phyloP scores from a whole-genome alignment of 345 rosid species.

The Xanthoceras sorbifolium region DNA sequence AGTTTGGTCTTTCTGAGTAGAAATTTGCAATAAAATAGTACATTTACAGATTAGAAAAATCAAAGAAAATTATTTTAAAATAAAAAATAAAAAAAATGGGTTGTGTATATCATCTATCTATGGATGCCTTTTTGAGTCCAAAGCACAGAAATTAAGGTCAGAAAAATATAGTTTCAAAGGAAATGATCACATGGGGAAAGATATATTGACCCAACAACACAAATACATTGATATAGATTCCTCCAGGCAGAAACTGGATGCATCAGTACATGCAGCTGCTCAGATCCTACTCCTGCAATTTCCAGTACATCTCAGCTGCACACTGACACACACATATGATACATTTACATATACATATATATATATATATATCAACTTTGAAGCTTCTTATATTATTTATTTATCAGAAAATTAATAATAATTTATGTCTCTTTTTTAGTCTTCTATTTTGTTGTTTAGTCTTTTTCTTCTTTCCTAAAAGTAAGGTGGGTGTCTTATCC shows the following conservation, averaged over 20 bases:
- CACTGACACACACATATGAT: not conserved
- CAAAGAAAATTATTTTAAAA: not conserved
- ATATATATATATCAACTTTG: not conserved
- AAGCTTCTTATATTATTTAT: not conserved
- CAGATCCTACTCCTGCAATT: slow-evolving; percentile 19
- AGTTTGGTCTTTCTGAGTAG: not conserved
- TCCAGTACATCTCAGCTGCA: slow-evolving; percentile 16
- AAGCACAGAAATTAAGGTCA: slow-evolving; percentile 14
- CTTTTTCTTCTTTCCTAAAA: not conserved
- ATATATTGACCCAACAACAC: slow-evolving; percentile 8
- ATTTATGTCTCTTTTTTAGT: not conserved
- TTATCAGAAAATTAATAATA: not conserved
- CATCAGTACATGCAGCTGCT: slow-evolving; percentile 10
- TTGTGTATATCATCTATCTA: not conserved
- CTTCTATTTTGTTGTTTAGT: slow-evolving; percentile 18
- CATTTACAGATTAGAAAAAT: not conserved
- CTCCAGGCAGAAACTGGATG: slow-evolving; percentile 27
- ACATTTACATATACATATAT: too few species aligned
- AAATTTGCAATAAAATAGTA: not conserved
- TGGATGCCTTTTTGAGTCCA: not conserved
- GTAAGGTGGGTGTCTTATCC: not conserved
- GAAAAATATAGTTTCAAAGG: slow-evolving; percentile 14
- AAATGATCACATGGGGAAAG: slow-evolving; percentile 22
- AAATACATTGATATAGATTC: slow-evolving; percentile 19
- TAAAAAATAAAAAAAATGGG: not conserved